Evolutionary conservation across 257 asterid species (phyloP).

Genomic region (Solanum clarkiae): DNA sequence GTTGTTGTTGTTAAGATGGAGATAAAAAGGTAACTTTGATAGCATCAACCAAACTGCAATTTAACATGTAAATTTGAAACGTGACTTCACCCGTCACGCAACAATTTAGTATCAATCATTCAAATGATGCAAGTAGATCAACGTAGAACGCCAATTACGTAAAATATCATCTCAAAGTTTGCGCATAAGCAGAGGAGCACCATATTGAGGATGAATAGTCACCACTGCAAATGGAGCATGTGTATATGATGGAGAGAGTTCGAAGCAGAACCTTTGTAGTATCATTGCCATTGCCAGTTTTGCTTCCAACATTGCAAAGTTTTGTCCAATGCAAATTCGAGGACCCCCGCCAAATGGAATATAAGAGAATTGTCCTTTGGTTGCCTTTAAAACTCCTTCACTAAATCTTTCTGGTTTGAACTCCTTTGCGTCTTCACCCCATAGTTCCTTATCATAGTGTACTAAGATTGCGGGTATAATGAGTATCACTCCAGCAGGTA

Average conservation of each 20-base stretch:
- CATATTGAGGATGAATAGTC: conserved; percentile 22
- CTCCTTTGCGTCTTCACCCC: conserved; percentile 27
- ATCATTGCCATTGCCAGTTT: conserved; percentile 23
- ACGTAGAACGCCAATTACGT: background rate
- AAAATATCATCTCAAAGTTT: background rate
- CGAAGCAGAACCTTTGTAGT: conserved; percentile 14
- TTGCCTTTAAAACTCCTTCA: conserved; percentile 4
- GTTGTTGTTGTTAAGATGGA: too few species aligned
- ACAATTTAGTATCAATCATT: background rate
- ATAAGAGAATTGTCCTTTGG: conserved; percentile 4
- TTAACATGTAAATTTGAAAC: background rate
- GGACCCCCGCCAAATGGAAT: conserved; percentile 30
- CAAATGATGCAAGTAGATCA: background rate
- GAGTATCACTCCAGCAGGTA: conserved; percentile 7
- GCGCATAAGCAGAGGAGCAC: conserved; percentile 17
- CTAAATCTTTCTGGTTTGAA: conserved; percentile 23
- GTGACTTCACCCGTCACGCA: background rate
- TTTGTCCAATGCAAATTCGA: conserved; percentile 21
- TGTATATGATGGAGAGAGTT: conserved; percentile 21
- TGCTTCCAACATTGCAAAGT: conserved; percentile 22
- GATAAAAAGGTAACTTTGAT: background rate
- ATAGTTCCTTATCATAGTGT: conserved; percentile 14
- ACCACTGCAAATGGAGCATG: conserved; percentile 14
- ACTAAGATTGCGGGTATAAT: conserved; percentile 8
- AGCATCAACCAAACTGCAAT: background rate